These are phyloP conservation scores for Yarrowia alimentaria DNA, from an alignment of 805 yeast species.

Conservation along the genomic window DNA sequence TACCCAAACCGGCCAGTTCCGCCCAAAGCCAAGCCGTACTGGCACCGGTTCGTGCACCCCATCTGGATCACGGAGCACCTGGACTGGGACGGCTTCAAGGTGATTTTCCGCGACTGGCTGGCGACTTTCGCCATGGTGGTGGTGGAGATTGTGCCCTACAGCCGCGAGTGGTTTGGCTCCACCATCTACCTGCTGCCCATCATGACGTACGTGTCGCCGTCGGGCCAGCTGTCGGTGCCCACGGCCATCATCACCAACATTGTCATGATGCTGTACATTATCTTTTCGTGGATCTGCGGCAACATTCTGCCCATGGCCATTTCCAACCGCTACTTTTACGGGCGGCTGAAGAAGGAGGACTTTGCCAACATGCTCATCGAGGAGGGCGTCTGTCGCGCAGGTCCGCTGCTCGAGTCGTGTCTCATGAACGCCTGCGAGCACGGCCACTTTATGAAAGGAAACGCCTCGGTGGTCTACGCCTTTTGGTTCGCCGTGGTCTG, in stretches of 20 bases:
- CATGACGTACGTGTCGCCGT: slow-evolving; percentile 18
- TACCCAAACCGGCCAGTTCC: slow-evolving; percentile 22
- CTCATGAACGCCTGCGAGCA: slow-evolving; percentile 9
- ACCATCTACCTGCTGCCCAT: slow-evolving; percentile 18
- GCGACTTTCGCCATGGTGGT: slow-evolving; percentile 5
- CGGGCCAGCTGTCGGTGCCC: slow-evolving; percentile 8
- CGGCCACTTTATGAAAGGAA: slow-evolving; percentile 12
- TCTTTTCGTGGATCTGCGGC: slow-evolving; percentile 27
- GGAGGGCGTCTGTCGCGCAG: slow-evolving; percentile 10
- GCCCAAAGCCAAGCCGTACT: slow-evolving; percentile 5
- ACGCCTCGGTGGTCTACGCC: slow-evolving; percentile 18
- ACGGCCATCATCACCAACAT: slow-evolving; percentile 10
- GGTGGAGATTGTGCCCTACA: slow-evolving; percentile 7
- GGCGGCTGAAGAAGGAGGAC: slow-evolving; percentile 29
- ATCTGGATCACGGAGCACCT: slow-evolving; percentile 19
- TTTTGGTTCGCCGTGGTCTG: slow-evolving; percentile 23
- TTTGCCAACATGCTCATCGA: slow-evolving; percentile 18
- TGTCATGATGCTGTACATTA: slow-evolving; percentile 11
- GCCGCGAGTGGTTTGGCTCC: neutral
- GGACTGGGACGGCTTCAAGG: slow-evolving; percentile 6
- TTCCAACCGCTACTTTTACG: slow-evolving; percentile 6
- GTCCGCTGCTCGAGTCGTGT: slow-evolving; percentile 14
- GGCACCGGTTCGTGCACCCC: slow-evolving; percentile 22
- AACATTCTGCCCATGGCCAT: slow-evolving; percentile 10
- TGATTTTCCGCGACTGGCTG: slow-evolving; percentile 12